phyloP scores from a whole-genome alignment of 2,329 filamentous ascomycete genomes.

The Domatiomyces globalis region DNA sequence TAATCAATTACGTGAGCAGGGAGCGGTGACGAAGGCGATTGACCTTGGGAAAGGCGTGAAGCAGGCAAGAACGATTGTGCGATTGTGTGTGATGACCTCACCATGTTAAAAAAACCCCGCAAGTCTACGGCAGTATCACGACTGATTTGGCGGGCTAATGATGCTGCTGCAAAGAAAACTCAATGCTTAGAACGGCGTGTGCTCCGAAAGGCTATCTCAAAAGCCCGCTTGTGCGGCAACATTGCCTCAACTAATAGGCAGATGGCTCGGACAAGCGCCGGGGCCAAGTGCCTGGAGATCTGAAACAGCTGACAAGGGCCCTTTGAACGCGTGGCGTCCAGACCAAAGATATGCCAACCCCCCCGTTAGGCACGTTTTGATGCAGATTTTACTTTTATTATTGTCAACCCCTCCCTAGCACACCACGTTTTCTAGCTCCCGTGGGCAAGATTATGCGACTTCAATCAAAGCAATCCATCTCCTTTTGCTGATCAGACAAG shows the following conservation, averaged over 20 bases:
- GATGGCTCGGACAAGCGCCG: too few species aligned
- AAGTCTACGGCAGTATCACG: background rate
- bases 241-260: too few species aligned
- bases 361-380: too few species aligned
- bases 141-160: too few species aligned
- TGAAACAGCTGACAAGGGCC: too few species aligned
- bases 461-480: background rate
- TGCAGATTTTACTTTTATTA: too few species aligned
- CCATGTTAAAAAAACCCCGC: background rate
- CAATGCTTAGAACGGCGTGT: background rate
- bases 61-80: too few species aligned
- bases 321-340: too few species aligned
- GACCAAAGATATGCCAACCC: too few species aligned
- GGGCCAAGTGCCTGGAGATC: too few species aligned
- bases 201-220: background rate
- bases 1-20: background rate
- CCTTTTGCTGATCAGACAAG: too few species aligned
- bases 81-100: background rate
- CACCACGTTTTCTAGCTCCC: background rate
- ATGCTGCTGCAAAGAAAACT: background rate
- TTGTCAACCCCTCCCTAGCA: background rate
- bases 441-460: constrained; percentile 2
- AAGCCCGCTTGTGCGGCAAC: background rate
- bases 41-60: background rate
- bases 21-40: background rate